Evolutionary conservation across 345 rosid species (phyloP).

Genomic region (Noccaea bulbosa): DNA sequence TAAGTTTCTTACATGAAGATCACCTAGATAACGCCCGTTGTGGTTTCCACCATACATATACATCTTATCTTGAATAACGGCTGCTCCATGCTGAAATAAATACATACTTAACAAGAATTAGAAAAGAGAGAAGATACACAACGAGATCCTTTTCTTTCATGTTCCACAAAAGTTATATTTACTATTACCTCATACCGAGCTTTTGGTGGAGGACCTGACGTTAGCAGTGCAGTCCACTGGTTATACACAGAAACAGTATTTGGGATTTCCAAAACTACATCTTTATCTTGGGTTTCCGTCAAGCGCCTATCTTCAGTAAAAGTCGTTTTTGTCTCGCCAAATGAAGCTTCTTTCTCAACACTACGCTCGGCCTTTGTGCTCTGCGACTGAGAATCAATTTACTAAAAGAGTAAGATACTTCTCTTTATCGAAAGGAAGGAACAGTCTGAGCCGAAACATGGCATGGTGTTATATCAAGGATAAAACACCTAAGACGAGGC

Average conservation of each 20-base stretch:
- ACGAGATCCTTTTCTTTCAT: background rate
- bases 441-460: background rate
- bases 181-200: conserved; percentile 81
- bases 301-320: conserved; percentile 58
- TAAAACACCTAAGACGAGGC: background rate
- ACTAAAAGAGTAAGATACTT: conserved; percentile 10
- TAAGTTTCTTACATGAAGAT: conserved; percentile 74
- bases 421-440: conserved; percentile 5
- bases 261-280: conserved; percentile 76
- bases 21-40: conserved; percentile 92
- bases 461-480: conserved; percentile 12
- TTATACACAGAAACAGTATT: conserved; percentile 71
- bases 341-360: conserved; percentile 57
- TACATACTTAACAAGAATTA: conserved; percentile 19
- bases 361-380: conserved; percentile 55
- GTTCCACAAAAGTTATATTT: conserved; percentile 3
- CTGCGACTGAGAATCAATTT: conserved; percentile 45
- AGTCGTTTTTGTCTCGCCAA: conserved; percentile 60
- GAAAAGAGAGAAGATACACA: conserved; percentile 26
- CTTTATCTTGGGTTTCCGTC: conserved; percentile 81
- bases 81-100: conserved; percentile 83
- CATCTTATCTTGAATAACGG: conserved; percentile 82
- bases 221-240: conserved; percentile 76
- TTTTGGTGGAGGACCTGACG: conserved; percentile 75
- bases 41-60: conserved; percentile 90